These are phyloP conservation scores for Yamadazyma dendronema DNA, from an alignment of 1,139 yeast genomes.

Conservation along the genomic window DNA sequence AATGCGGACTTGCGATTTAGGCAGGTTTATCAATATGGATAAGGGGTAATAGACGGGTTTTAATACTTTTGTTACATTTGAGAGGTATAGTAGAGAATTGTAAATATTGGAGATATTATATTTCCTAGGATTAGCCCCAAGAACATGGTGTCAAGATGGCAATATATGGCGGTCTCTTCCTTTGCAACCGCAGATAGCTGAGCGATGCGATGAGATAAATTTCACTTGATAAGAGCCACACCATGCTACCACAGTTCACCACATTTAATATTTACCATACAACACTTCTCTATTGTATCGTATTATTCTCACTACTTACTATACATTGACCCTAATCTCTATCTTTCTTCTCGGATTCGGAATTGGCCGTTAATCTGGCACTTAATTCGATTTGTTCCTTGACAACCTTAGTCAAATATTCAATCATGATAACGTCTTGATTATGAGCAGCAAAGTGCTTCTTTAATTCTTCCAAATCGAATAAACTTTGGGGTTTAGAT, in stretches of 20 bases:
- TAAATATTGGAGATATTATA: too few species aligned
- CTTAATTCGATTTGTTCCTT: conserved; percentile 83
- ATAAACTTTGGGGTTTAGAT: conserved; percentile 55
- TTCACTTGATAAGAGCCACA: not conserved
- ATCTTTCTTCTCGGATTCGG: conserved; percentile 26
- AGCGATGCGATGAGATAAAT: conserved; percentile 1
- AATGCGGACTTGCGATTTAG: not conserved
- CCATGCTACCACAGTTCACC: not conserved
- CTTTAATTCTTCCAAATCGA: conserved; percentile 57
- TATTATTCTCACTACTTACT: not conserved
- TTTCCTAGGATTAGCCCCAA: too few species aligned
- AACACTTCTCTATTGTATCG: not conserved
- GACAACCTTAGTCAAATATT: conserved; percentile 79
- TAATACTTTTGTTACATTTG: too few species aligned
- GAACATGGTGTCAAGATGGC: too few species aligned
- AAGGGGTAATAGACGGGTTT: not conserved
- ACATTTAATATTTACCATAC: not conserved
- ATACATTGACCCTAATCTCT: conserved; percentile 7
- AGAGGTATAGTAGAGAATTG: too few species aligned
- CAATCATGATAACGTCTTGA: conserved; percentile 82
- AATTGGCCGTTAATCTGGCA: conserved; percentile 62
- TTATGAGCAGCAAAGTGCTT: conserved; percentile 67
- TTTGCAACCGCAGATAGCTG: not conserved
- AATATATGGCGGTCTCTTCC: not conserved
- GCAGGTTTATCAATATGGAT: not conserved